Conservation (phyloP, 352 stramenopile species). For the Phytopythium cucurbitacearum region DNA sequence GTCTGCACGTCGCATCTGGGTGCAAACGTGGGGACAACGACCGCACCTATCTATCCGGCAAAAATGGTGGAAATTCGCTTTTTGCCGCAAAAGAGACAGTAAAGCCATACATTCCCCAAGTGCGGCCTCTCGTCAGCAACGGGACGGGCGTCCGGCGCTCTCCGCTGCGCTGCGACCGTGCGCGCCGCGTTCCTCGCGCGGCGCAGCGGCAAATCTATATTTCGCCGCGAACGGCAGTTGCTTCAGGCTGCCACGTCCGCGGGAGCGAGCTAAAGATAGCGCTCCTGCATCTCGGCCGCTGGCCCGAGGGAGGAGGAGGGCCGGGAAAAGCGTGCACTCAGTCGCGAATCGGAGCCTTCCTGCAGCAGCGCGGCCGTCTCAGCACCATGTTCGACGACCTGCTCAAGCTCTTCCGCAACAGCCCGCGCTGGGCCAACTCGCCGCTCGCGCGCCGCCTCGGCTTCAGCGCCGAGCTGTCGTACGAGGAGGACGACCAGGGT, state of each 20-base stretch:
- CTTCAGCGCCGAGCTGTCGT: constrained; percentile 56
- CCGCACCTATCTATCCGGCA: too few relatives aligned
- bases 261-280: constrained; percentile 2
- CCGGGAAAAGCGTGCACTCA: constrained; percentile 1
- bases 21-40: too few relatives aligned
- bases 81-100: too few relatives aligned
- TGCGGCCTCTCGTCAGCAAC: too few relatives aligned
- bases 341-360: constrained; percentile 6
- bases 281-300: constrained; percentile 3
- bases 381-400: constrained; percentile 60
- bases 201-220: constrained; percentile 1
- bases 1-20: too few relatives aligned
- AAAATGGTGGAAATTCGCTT: too few relatives aligned
- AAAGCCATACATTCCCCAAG: too few relatives aligned
- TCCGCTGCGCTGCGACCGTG: too few relatives aligned
- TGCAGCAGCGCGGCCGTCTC: background rate
- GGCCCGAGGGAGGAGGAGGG: background rate
- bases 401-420: constrained; percentile 81
- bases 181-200: too few relatives aligned
- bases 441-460: constrained; percentile 65
- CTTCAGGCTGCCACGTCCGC: background rate
- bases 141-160: too few relatives aligned
- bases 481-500: constrained; percentile 61
- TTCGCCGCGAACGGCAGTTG: background rate
- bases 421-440: constrained; percentile 73